Percentiles rank a stretch among this genome's conserved stretches.
phyloP scores from a whole-genome alignment of 2,329 filamentous ascomycete genomes.

The Colletotrichum musae region DNA sequence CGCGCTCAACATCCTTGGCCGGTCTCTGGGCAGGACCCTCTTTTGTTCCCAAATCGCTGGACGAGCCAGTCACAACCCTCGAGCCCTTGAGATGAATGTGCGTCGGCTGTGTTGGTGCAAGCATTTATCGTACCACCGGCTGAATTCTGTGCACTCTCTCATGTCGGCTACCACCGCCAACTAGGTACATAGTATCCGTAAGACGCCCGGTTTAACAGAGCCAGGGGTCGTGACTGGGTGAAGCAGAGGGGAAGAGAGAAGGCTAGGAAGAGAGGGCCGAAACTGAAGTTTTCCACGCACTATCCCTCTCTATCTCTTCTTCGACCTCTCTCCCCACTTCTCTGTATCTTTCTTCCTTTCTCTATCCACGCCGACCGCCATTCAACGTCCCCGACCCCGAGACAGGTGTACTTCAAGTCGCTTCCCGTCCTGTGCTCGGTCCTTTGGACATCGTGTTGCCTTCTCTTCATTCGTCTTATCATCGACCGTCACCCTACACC shows the following conservation, averaged over 20 bases:
- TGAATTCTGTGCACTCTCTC: conserved; percentile 6
- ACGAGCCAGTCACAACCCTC: conserved; percentile 29
- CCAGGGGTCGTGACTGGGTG: not conserved
- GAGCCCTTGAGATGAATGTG: conserved; percentile 26
- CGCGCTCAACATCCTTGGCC: conserved; percentile 21
- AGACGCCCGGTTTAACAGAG: not conserved
- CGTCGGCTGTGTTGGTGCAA: conserved; percentile 35
- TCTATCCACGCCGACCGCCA: no score
- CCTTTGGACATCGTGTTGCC: not conserved
- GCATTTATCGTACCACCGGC: conserved; percentile 39
- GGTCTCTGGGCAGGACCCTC: conserved; percentile 33
- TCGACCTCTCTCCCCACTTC: not conserved
- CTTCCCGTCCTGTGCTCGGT: not conserved
- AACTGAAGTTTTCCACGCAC: not conserved
- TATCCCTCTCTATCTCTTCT: not conserved
- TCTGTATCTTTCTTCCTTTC: no score
- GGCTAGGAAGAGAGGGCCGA: not conserved
- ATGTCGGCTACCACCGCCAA: conserved; percentile 13
- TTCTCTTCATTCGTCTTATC: not conserved
- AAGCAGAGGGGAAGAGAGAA: not conserved
- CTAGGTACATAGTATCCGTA: not conserved
- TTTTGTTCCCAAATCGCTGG: conserved; percentile 39
- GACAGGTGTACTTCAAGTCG: no score
- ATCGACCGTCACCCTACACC: conserved; percentile 7
- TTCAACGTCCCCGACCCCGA: no score